Conservation (phyloP, 495 filamentous ascomycete species). For the Oidiodendron maius region DNA sequence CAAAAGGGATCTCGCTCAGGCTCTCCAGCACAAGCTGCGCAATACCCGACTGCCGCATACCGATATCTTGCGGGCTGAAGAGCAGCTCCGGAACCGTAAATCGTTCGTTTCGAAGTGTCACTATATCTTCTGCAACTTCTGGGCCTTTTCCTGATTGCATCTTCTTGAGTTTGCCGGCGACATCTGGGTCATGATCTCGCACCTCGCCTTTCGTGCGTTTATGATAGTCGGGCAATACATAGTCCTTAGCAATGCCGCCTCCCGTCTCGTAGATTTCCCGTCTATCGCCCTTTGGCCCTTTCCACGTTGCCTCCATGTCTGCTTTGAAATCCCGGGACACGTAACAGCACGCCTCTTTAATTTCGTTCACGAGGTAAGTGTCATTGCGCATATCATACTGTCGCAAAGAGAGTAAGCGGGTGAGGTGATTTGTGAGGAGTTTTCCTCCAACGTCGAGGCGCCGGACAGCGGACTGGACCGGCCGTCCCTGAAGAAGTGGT, state of each 20-base stretch:
- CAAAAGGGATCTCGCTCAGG: conserved; percentile 67
- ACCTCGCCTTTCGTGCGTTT: conserved; percentile 64
- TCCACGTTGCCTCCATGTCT: conserved; percentile 82
- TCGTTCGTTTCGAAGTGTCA: conserved; percentile 86
- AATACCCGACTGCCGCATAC: conserved; percentile 78
- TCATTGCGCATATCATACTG: conserved; percentile 96
- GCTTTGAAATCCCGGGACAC: conserved; percentile 69
- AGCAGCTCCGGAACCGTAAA: conserved; percentile 88
- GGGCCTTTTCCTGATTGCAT: conserved; percentile 41
- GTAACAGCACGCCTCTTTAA: conserved; percentile 88
- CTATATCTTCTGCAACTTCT: conserved; percentile 67
- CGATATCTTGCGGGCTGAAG: conserved; percentile 82
- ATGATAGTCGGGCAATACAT: conserved; percentile 89
- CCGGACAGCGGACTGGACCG: conserved; percentile 75
- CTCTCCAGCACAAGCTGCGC: conserved; percentile 77
- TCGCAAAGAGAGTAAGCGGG: conserved; percentile 80
- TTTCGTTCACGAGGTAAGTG: conserved; percentile 84
- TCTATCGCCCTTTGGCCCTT: conserved; percentile 56
- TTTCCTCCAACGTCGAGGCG: conserved; percentile 90
- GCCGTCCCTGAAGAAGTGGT: conserved; percentile 73
- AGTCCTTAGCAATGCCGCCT: conserved; percentile 83
- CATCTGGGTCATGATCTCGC: conserved; percentile 65
- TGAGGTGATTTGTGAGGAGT: conserved; percentile 89
- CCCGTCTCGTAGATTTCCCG: conserved; percentile 29
- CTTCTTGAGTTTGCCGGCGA: conserved; percentile 55